Conservation (phyloP, 768 basidiomycete species). For the Lentinula detonsa region DNA sequence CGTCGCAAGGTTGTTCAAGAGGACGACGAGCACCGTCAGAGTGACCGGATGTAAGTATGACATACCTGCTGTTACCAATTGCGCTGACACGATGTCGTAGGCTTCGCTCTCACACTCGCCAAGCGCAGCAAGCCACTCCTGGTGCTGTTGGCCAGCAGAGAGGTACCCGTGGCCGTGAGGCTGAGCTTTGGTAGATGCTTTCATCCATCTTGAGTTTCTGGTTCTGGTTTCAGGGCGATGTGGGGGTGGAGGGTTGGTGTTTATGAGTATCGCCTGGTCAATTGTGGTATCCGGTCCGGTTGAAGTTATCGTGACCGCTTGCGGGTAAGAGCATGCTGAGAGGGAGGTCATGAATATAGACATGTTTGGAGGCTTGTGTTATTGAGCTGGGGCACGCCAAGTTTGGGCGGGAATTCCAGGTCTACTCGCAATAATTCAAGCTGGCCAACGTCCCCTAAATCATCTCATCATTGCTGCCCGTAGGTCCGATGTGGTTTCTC, state of each 20-base stretch:
- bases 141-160: conserved; percentile 44
- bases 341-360: neutral
- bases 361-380: conserved; percentile 16
- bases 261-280: conserved; percentile 27
- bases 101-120: conserved; percentile 85
- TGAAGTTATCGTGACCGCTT: conserved; percentile 22
- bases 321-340: conserved; percentile 3
- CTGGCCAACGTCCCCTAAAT: conserved; percentile 8
- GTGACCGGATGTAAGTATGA: conserved; percentile 72
- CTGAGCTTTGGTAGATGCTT: conserved; percentile 50
- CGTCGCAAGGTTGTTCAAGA: conserved; percentile 81
- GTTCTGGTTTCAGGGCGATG: conserved; percentile 37
- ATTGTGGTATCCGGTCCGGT: conserved; percentile 28
- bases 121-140: conserved; percentile 60
- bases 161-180: conserved; percentile 37
- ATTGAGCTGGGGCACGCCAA: conserved; percentile 31
- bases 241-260: conserved; percentile 43
- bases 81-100: conserved; percentile 26
- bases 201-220: conserved; percentile 22
- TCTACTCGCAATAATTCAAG: conserved; percentile 8
- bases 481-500: conserved; percentile 3
- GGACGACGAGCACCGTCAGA: conserved; percentile 77
- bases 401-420: conserved; percentile 19
- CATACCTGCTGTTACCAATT: conserved; percentile 11
- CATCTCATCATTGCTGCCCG: neutral